Conservation (phyloP, 2,329 filamentous ascomycete genomes). For the Fusarium sp. region DNA sequence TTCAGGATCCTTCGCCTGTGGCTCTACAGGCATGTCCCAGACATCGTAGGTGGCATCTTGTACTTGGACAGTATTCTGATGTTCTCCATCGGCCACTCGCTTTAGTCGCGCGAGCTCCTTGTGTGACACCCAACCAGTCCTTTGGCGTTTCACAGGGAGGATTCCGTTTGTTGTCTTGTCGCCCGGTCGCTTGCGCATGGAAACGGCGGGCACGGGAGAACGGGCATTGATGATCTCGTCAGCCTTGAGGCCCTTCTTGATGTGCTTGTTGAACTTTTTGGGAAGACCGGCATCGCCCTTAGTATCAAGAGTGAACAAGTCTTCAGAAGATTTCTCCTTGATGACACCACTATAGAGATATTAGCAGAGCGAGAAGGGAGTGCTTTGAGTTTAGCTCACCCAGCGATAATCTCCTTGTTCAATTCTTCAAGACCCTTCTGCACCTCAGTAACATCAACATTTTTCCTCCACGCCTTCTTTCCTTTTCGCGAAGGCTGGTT, state of each 20-base stretch:
- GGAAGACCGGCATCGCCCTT: constrained; percentile 73
- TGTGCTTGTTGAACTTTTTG: constrained; percentile 70
- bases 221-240: constrained; percentile 91
- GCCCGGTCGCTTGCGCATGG: constrained; percentile 78
- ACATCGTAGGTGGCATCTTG: constrained; percentile 79
- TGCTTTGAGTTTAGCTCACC: constrained; percentile 60
- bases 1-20: constrained; percentile 51
- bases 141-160: constrained; percentile 76
- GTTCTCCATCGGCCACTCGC: constrained; percentile 79
- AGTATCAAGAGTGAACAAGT: constrained; percentile 87
- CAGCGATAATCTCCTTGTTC: constrained; percentile 89
- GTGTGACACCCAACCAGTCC: constrained; percentile 81
- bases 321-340: constrained; percentile 80
- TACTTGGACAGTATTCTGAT: constrained; percentile 62
- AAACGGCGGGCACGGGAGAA: constrained; percentile 82
- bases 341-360: constrained; percentile 75
- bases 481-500: constrained; percentile 94
- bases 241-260: constrained; percentile 81
- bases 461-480: constrained; percentile 98
- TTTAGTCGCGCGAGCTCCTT: constrained; percentile 84
- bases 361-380: constrained; percentile 21
- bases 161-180: constrained; percentile 78
- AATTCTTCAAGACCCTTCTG: constrained; percentile 83
- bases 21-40: constrained; percentile 67
- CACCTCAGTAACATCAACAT: constrained; percentile 91